Evolutionary conservation across 140 eudicot species (phyloP).

Genomic region (Bidens hawaiensis): DNA sequence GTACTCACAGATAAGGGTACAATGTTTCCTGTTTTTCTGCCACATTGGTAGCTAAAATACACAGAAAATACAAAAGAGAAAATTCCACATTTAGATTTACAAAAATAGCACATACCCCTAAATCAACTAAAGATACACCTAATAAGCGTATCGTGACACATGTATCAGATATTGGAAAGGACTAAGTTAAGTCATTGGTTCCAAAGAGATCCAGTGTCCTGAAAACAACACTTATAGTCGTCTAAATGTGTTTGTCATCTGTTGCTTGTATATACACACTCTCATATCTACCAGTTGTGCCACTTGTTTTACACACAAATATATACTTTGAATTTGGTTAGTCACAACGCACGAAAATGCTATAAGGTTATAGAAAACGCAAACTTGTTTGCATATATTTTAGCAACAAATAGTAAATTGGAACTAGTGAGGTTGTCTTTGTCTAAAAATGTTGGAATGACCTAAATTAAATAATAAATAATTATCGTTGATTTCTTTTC

Average conservation of each 20-base stretch:
- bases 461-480: no score
- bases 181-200: neutral
- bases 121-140: no score
- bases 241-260: neutral
- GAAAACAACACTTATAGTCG: neutral
- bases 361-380: no score
- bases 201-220: neutral
- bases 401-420: no score
- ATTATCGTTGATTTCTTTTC: no score
- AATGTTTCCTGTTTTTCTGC: conserved; percentile 6
- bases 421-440: no score
- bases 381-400: no score
- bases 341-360: no score
- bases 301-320: conserved; percentile 3
- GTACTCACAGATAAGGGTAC: neutral
- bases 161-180: no score
- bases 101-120: no score
- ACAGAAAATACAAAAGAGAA: neutral
- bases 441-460: no score
- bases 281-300: neutral
- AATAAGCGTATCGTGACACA: no score
- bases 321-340: conserved; percentile 5
- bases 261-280: neutral
- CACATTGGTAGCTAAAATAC: conserved; percentile 20
- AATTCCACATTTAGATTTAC: neutral